These are phyloP conservation scores for Calocera cornea DNA, from an alignment of 768 basidiomycete genomes.

Conservation along the genomic window DNA sequence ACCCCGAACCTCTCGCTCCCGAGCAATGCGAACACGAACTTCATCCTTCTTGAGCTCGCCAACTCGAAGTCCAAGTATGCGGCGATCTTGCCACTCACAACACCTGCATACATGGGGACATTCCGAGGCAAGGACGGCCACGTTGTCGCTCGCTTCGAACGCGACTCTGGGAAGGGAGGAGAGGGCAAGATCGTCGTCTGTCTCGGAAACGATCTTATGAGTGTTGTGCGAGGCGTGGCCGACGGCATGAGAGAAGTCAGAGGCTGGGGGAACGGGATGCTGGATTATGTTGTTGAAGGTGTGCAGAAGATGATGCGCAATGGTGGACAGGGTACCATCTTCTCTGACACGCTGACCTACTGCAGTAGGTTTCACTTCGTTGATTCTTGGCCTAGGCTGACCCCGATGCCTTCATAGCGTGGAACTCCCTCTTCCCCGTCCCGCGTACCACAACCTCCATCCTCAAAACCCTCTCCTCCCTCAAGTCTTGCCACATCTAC, in stretches of 20 bases:
- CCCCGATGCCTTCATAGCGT: neutral
- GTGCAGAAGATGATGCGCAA: neutral
- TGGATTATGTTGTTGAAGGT: conserved; percentile 9
- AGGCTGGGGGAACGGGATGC: neutral
- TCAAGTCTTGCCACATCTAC: conserved; percentile 4
- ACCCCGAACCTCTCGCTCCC: neutral
- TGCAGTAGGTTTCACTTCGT: conserved; percentile 6
- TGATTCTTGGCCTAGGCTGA: no score
- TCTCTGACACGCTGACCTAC: conserved; percentile 9
- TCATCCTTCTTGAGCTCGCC: conserved; percentile 6
- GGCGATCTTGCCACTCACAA: conserved; percentile 9
- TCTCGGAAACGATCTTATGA: conserved; percentile 5
- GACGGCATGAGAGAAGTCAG: neutral
- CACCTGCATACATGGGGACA: conserved; percentile 9
- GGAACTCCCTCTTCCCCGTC: conserved; percentile 11
- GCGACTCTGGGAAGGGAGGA: conserved; percentile 1
- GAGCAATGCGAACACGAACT: conserved; percentile 9
- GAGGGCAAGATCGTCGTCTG: neutral
- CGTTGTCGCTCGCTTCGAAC: conserved; percentile 9
- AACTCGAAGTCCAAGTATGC: conserved; percentile 1
- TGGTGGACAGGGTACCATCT: neutral
- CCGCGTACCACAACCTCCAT: conserved; percentile 8
- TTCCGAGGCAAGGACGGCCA: conserved; percentile 9
- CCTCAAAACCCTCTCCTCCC: conserved; percentile 6
- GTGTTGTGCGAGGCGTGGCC: neutral